Percentiles rank a stretch among this genome's conserved stretches.
phyloP scores from a whole-genome alignment of 2,329 filamentous ascomycete genomes.

The Calonectria fujianensis region DNA sequence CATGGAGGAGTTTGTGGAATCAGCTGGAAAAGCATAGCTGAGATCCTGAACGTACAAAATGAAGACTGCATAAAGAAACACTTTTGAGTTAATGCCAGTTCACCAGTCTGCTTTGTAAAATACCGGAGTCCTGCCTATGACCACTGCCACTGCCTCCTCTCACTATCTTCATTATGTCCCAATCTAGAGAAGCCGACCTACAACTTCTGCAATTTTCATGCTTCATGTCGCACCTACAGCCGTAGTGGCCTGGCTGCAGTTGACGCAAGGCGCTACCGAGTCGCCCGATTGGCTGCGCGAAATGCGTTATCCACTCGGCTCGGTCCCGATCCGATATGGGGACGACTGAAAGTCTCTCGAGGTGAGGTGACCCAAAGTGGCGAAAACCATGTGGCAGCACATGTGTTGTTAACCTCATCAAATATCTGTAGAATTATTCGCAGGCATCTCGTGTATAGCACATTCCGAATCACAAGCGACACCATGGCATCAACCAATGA shows the following conservation, averaged over 20 bases:
- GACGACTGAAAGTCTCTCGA: no score
- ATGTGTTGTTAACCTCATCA: background rate
- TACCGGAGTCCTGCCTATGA: background rate
- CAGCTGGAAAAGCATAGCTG: conserved; percentile 25
- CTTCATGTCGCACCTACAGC: background rate
- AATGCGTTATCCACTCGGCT: background rate
- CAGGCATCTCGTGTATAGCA: background rate
- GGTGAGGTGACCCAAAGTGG: background rate
- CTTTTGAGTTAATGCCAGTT: no score
- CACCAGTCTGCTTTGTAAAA: background rate
- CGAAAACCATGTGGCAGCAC: background rate
- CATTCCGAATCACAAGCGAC: background rate
- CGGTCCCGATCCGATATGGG: conserved; percentile 9
- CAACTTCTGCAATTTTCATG: background rate
- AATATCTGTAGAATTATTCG: background rate
- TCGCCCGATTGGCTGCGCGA: background rate
- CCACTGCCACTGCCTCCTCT: background rate
- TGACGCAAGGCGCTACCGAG: background rate
- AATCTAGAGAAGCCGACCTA: background rate
- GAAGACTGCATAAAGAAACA: background rate
- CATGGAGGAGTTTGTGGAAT: conserved; percentile 36
- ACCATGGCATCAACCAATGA: conserved; percentile 15
- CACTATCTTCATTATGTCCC: background rate
- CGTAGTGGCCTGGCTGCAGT: background rate
- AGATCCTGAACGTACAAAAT: background rate